A percentile compares a stretch with the other conserved stretches of the same genome.
Conservation (phyloP, 164 flowering plant species). For the Aristolochia fimbriata region DNA sequence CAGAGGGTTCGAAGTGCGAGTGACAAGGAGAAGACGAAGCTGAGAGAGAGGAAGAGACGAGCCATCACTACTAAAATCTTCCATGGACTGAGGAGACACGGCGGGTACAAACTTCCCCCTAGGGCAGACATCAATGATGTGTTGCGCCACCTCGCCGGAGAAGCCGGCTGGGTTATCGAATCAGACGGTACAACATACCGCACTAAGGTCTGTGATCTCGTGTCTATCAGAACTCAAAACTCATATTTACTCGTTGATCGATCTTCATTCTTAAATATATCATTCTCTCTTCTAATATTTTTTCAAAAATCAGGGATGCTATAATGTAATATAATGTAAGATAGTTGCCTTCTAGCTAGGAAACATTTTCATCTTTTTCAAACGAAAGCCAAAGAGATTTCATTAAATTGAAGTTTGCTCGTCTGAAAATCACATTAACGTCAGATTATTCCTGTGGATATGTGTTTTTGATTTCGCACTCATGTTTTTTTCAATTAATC, state of each 20-base stretch:
- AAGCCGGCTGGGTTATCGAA: constrained; percentile 51
- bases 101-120: constrained; percentile 38
- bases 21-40: constrained; percentile 41
- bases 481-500: too few relatives aligned
- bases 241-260: background rate
- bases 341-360: too few relatives aligned
- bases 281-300: background rate
- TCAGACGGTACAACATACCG: constrained; percentile 61
- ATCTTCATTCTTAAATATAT: background rate
- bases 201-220: background rate
- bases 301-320: too few relatives aligned
- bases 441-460: too few relatives aligned
- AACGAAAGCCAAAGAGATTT: too few relatives aligned
- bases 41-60: constrained; percentile 46
- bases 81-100: constrained; percentile 41
- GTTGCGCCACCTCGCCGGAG: constrained; percentile 36
- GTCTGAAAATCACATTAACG: too few relatives aligned
- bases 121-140: constrained; percentile 57
- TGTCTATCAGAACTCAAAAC: background rate
- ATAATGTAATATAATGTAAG: too few relatives aligned
- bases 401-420: too few relatives aligned
- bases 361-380: too few relatives aligned
- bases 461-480: too few relatives aligned
- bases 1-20: constrained; percentile 14
- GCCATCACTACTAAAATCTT: constrained; percentile 48